These are phyloP conservation scores for Tuber melanosporum DNA, from an alignment of 495 filamentous ascomycete genomes.

Conservation along the genomic window DNA sequence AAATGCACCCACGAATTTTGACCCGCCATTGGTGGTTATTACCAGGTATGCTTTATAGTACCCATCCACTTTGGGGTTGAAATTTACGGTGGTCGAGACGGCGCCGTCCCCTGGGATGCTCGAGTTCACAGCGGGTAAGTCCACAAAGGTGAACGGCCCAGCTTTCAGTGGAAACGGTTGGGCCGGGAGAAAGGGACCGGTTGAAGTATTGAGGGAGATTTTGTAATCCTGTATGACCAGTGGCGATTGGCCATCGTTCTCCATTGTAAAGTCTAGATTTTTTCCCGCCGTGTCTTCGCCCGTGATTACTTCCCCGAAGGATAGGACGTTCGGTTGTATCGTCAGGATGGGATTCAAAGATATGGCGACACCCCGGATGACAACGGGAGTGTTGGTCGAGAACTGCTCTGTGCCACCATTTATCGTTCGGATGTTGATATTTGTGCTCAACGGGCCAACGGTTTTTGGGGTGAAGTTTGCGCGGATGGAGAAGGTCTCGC, in stretches of 20 bases:
- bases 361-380: slow-evolving; percentile 32
- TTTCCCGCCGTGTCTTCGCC: slow-evolving; percentile 21
- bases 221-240: slow-evolving; percentile 27
- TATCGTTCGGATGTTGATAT: slow-evolving; percentile 43
- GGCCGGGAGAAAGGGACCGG: slow-evolving; percentile 26
- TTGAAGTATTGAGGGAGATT: slow-evolving; percentile 26
- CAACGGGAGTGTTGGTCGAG: slow-evolving; percentile 35
- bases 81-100: slow-evolving; percentile 36
- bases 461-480: slow-evolving; percentile 43
- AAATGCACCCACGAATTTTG: slow-evolving; percentile 39
- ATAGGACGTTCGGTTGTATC: slow-evolving; percentile 38
- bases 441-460: slow-evolving; percentile 43
- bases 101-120: slow-evolving; percentile 28
- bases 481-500: slow-evolving; percentile 45
- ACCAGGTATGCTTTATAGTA: slow-evolving; percentile 41
- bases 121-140: slow-evolving; percentile 30
- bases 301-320: slow-evolving; percentile 38
- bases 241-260: slow-evolving; percentile 30
- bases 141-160: slow-evolving; percentile 42
- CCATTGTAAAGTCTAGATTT: slow-evolving; percentile 29
- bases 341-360: slow-evolving; percentile 32
- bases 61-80: slow-evolving; percentile 37
- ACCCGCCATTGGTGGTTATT: slow-evolving; percentile 41
- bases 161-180: slow-evolving; percentile 12
- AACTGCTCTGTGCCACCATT: slow-evolving; percentile 30